Conservation (phyloP, 441 rosid genomes). For the Eutrema salsugineum region DNA sequence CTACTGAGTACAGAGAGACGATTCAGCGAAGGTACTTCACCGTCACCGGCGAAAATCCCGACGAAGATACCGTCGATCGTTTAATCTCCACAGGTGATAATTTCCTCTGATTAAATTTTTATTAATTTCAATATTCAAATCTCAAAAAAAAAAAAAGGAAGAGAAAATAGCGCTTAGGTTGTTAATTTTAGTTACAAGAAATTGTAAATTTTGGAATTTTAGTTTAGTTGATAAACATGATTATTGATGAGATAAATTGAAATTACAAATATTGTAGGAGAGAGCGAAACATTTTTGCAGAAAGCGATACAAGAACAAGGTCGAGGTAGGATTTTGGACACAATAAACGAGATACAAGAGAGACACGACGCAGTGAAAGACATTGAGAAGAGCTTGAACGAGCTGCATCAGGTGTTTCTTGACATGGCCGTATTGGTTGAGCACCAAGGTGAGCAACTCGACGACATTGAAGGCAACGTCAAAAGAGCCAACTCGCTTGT, state of each 20-base stretch:
- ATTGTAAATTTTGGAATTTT: not conserved
- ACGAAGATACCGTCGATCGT: conserved; percentile 64
- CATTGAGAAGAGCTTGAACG: conserved; percentile 73
- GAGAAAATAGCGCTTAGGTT: not conserved
- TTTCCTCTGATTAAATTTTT: not conserved
- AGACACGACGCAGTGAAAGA: conserved; percentile 86
- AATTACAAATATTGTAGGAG: conserved; percentile 46
- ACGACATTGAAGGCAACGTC: conserved; percentile 85
- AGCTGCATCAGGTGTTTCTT: conserved; percentile 81
- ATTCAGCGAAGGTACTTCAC: conserved; percentile 77
- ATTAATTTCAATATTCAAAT: not conserved
- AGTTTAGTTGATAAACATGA: not conserved
- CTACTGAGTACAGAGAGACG: conserved; percentile 77
- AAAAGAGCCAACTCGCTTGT: conserved; percentile 61
- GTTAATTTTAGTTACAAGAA: not conserved
- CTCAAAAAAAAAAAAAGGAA: not conserved
- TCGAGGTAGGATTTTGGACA: conserved; percentile 68
- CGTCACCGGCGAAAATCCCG: conserved; percentile 86
- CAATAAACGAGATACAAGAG: conserved; percentile 80
- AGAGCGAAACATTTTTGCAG: conserved; percentile 87
- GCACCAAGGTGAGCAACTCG: conserved; percentile 76
- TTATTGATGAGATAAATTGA: not conserved
- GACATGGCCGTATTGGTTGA: conserved; percentile 89
- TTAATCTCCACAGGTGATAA: conserved; percentile 79
- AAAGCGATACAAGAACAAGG: conserved; percentile 95